These are phyloP conservation scores for Medicago ruthenica DNA, from an alignment of 306 rosid genomes.

Conservation along the genomic window DNA sequence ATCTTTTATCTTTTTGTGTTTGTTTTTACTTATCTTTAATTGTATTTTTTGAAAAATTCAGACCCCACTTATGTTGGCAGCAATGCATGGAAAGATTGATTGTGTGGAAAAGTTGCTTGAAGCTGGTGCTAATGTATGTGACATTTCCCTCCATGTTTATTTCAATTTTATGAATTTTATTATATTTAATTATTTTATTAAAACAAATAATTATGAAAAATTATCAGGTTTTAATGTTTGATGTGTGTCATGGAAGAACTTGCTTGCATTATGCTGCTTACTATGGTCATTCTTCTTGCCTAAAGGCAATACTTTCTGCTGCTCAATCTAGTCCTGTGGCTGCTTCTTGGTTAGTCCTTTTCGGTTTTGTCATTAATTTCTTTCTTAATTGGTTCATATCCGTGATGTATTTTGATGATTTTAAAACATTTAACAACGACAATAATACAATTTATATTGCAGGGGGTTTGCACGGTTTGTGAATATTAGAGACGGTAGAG, in stretches of 20 bases:
- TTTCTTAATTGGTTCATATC: constrained; percentile 1
- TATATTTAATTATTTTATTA: background rate
- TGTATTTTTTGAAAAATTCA: constrained; percentile 51
- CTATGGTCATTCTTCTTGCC: constrained; percentile 87
- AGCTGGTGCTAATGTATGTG: constrained; percentile 86
- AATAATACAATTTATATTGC: constrained; percentile 35
- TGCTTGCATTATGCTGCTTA: constrained; percentile 94
- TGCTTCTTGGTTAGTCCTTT: constrained; percentile 77
- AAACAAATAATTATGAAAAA: constrained; percentile 12
- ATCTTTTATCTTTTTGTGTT: background rate
- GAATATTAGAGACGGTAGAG: constrained; percentile 88
- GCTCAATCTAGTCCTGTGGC: constrained; percentile 90
- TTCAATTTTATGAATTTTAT: background rate
- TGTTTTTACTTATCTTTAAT: constrained; percentile 36
- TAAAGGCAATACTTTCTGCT: constrained; percentile 78
- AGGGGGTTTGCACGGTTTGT: constrained; percentile 97
- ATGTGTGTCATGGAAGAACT: constrained; percentile 82
- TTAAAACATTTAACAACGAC: background rate
- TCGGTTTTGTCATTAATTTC: background rate
- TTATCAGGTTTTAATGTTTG: constrained; percentile 87
- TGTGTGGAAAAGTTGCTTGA: constrained; percentile 82
- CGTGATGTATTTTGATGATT: constrained; percentile 33
- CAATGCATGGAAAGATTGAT: constrained; percentile 91
- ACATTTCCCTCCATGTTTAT: constrained; percentile 27
- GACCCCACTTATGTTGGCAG: constrained; percentile 98